Evolutionary conservation across 768 basidiomycete genomes (phyloP), one percentile per base, ranked within the genome.

Genomic region (Suillus luteus): DNA sequence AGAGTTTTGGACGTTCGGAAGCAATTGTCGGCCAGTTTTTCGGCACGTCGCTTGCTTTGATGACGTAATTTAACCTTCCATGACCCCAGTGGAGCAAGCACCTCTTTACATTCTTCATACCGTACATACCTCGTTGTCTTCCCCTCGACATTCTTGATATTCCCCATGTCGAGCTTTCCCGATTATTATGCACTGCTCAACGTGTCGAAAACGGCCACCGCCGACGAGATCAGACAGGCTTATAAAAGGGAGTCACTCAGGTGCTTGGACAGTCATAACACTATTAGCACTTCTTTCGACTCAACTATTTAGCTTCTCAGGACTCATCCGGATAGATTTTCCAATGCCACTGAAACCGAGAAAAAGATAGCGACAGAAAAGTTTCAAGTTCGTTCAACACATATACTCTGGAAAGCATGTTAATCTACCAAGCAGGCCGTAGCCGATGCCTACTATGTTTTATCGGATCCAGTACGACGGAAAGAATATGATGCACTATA

Each of bases 391-490:
- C 6, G 73, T 68, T 33, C 57, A 24, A n/a, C 12, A 51, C 59
- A 35, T 48, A n/a, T 51, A 10, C 52, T 54, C 11, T 37, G 22
- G 17, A 58, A 31, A 59, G 49, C 31, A 57, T 12, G 7, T 51
- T 52, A 6, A 31, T 58, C 59, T 44, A 52, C 59, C 38, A 35
- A 41, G 1, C 72, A 91, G 90, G 87, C 90, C 9, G 88, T 97
- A 66, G 94, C 95, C 60, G 95, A 97, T 75, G 95, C 95, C 19
- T 96, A 96, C 78, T 97, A 93, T 73, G 91, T 96, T 33, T 85
- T 98, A 43, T 94, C 92, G 3, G 93, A 97, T 75, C 76, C 87
- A 5, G 81, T 82, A 49, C 82, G 91, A 63, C 84, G 89, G 63
- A 80, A 75, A 70, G 91, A 93, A 75, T 93, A 93, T 67, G 92